These are phyloP conservation scores for Blastomyces parvus DNA, from an alignment of 2,329 filamentous ascomycete species.

Conservation along the genomic window DNA sequence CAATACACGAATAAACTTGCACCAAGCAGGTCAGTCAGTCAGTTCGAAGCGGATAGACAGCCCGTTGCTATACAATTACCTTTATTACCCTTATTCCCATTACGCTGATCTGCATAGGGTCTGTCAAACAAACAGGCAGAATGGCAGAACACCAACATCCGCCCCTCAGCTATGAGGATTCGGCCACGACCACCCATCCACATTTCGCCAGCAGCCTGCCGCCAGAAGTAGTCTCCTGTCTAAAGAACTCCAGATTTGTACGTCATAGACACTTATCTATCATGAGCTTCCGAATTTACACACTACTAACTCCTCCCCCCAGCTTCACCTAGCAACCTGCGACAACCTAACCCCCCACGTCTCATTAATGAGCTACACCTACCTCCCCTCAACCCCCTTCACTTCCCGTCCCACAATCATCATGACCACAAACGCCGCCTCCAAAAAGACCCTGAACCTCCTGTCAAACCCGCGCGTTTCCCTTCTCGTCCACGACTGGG, in stretches of 20 bases:
- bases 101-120: neutral
- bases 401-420: slow-evolving; percentile 79
- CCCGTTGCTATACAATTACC: neutral
- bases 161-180: slow-evolving; percentile 65
- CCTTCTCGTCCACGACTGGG: slow-evolving; percentile 96
- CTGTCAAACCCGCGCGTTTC: slow-evolving; percentile 77
- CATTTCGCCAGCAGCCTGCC: slow-evolving; percentile 63
- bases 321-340: slow-evolving; percentile 95
- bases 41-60: neutral
- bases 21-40: neutral
- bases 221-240: slow-evolving; percentile 74
- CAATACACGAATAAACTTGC: too few species aligned
- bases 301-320: slow-evolving; percentile 10
- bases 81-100: neutral
- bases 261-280: slow-evolving; percentile 23
- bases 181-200: slow-evolving; percentile 62
- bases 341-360: slow-evolving; percentile 76
- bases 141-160: slow-evolving; percentile 48
- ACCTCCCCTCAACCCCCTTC: slow-evolving; percentile 69
- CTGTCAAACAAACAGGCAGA: neutral
- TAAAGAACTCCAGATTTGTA: slow-evolving; percentile 93
- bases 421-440: slow-evolving; percentile 77
- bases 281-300: slow-evolving; percentile 11
- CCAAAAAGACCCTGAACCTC: slow-evolving; percentile 65
- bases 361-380: slow-evolving; percentile 98